Evolutionary conservation across 2,329 filamentous ascomycete species (phyloP).

Genomic region (Mycocentrospora acerina): DNA sequence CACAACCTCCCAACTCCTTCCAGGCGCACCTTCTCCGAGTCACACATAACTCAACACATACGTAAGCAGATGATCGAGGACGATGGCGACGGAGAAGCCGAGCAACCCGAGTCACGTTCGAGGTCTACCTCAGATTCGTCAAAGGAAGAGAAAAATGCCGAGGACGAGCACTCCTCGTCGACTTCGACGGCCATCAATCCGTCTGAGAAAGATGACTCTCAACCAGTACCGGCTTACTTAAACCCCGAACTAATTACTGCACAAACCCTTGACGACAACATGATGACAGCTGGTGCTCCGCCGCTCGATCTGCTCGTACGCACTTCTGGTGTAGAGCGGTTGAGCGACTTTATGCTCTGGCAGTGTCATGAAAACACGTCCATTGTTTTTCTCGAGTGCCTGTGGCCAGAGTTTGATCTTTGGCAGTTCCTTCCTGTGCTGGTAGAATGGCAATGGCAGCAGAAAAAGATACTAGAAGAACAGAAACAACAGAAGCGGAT

Average conservation of each 20-base stretch:
- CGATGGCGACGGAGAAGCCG: conserved; percentile 36
- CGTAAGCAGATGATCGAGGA: conserved; percentile 52
- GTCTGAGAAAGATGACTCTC: conserved; percentile 34
- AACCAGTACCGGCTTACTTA: conserved; percentile 40
- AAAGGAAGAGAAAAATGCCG: conserved; percentile 33
- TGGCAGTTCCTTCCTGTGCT: conserved; percentile 92
- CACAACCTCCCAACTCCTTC: conserved; percentile 53
- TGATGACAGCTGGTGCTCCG: conserved; percentile 83
- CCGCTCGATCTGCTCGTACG: conserved; percentile 88
- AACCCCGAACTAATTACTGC: conserved; percentile 87
- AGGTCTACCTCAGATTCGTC: conserved; percentile 33
- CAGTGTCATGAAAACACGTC: conserved; percentile 92
- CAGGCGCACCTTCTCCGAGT: conserved; percentile 78
- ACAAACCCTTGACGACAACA: conserved; percentile 78
- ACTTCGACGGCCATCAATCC: conserved; percentile 43
- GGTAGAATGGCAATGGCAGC: conserved; percentile 79
- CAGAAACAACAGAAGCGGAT: conserved; percentile 38
- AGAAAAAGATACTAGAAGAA: conserved; percentile 45
- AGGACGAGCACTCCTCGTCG: conserved; percentile 34
- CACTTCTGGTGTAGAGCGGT: conserved; percentile 86
- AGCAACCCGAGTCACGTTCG: conserved; percentile 30
- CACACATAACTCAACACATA: conserved; percentile 83
- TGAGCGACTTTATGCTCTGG: conserved; percentile 99
- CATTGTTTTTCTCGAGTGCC: conserved; percentile 85
- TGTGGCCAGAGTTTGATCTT: conserved; percentile 96